These are phyloP conservation scores for Medakamo hakoo DNA, from an alignment of 139 green algal species.

Conservation along the genomic window DNA sequence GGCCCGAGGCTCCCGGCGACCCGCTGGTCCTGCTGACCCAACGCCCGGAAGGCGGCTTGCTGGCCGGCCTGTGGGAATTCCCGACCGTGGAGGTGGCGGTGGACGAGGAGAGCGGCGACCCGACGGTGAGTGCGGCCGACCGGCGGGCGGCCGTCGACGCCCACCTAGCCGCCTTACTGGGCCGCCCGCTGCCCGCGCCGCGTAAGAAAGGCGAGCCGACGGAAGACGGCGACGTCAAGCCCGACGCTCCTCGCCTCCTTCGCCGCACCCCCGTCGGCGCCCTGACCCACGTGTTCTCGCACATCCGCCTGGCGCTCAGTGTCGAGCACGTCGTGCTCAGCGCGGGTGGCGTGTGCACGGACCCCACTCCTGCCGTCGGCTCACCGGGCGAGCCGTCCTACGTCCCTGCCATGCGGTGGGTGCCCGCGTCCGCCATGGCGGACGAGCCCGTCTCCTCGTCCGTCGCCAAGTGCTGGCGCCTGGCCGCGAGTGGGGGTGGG, in stretches of 20 bases:
- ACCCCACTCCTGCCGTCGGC: not conserved
- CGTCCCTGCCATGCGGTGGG: not conserved
- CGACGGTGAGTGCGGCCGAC: no score
- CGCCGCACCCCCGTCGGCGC: constrained; percentile 14
- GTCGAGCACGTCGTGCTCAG: constrained; percentile 33
- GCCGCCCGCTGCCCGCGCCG: not conserved
- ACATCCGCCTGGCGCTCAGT: constrained; percentile 41
- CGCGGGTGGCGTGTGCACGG: not conserved
- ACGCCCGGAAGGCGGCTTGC: constrained; percentile 33
- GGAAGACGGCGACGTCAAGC: not conserved
- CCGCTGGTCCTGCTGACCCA: constrained; percentile 36
- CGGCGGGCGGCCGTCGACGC: not conserved
- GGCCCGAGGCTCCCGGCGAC: not conserved
- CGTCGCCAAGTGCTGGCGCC: not conserved
- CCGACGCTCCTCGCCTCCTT: not conserved
- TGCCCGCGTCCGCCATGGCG: not conserved
- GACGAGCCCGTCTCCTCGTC: not conserved
- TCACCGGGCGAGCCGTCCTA: not conserved
- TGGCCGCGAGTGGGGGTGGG: not conserved
- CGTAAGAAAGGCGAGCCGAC: not conserved
- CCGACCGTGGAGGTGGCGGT: constrained; percentile 9
- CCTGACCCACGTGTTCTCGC: constrained; percentile 44
- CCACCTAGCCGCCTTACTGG: not conserved
- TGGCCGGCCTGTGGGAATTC: constrained; percentile 62
- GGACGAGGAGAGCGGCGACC: not conserved